Conservation (phyloP, 148 eudicot genomes). For the Hydrangea macrophylla region DNA sequence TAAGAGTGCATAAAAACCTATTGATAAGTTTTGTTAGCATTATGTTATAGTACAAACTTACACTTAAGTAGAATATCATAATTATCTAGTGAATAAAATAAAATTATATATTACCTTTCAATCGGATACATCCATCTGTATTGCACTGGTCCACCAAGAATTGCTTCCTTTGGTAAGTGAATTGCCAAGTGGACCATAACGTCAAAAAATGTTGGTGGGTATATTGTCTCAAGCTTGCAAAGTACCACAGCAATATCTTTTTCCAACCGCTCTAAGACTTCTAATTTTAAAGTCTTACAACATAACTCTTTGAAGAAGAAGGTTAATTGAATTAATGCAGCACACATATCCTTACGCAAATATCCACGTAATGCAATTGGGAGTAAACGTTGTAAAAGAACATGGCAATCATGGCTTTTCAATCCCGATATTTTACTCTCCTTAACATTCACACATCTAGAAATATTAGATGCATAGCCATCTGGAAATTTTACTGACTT, state of each 20-base stretch:
- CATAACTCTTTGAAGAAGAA: constrained; percentile 10
- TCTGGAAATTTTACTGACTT: constrained; percentile 15
- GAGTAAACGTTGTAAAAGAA: constrained; percentile 13
- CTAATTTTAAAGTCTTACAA: neutral
- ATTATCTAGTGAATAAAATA: too few species aligned
- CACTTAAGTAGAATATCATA: too few species aligned
- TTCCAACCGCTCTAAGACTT: constrained; percentile 6
- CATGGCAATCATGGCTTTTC: constrained; percentile 24
- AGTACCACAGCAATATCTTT: constrained; percentile 1
- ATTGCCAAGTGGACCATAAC: constrained; percentile 16
- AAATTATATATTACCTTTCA: too few species aligned
- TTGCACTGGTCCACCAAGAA: neutral
- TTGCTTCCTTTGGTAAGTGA: too few species aligned
- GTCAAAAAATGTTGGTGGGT: constrained; percentile 17
- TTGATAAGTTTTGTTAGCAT: too few species aligned
- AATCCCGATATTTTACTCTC: neutral
- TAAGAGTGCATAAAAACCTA: too few species aligned
- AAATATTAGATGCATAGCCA: neutral
- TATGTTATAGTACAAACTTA: too few species aligned
- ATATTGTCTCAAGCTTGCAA: constrained; percentile 21
- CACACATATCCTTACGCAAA: constrained; percentile 15
- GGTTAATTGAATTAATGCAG: constrained; percentile 11
- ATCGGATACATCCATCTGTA: constrained; percentile 16
- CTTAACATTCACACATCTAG: neutral
- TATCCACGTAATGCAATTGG: constrained; percentile 9